These are phyloP conservation scores for Phytophthora cryptogea DNA, from an alignment of 352 stramenopile genomes.

Conservation along the genomic window DNA sequence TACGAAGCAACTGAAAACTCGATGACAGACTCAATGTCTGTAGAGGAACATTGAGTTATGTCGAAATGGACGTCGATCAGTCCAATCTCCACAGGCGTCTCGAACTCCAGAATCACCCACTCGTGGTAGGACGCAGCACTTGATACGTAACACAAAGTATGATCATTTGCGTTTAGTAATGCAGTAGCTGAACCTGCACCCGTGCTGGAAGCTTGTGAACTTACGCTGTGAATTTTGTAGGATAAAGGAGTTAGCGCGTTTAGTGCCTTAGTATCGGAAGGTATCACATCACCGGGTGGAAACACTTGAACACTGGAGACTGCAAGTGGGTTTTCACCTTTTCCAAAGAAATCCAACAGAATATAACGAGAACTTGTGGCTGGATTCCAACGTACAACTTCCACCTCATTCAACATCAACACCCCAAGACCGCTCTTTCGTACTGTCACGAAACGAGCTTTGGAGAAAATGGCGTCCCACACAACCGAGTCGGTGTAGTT, in stretches of 20 bases:
- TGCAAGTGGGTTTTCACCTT: constrained; percentile 39
- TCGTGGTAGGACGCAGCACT: constrained; percentile 51
- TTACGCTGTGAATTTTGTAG: constrained; percentile 69
- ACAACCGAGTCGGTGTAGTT: constrained; percentile 34
- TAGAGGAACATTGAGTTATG: constrained; percentile 41
- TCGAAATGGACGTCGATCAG: constrained; percentile 57
- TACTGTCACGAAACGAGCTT: constrained; percentile 56
- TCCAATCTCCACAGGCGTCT: constrained; percentile 41
- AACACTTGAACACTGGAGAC: constrained; percentile 55
- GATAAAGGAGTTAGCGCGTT: constrained; percentile 39
- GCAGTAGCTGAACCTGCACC: constrained; percentile 47
- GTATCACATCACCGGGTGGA: constrained; percentile 39
- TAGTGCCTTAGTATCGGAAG: constrained; percentile 8
- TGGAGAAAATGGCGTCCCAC: constrained; percentile 48
- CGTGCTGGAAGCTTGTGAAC: constrained; percentile 44
- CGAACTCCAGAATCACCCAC: constrained; percentile 70
- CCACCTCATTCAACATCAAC: constrained; percentile 76
- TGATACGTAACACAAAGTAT: constrained; percentile 49
- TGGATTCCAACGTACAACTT: constrained; percentile 68
- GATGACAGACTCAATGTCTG: constrained; percentile 29
- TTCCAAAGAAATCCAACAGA: constrained; percentile 54
- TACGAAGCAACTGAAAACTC: constrained; percentile 55
- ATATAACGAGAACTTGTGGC: constrained; percentile 47
- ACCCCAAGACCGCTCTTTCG: constrained; percentile 34
- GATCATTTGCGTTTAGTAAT: constrained; percentile 32